Evolutionary conservation across 1,284 basidiomycete species (phyloP).

Genomic region (Ustilago bromivora): DNA sequence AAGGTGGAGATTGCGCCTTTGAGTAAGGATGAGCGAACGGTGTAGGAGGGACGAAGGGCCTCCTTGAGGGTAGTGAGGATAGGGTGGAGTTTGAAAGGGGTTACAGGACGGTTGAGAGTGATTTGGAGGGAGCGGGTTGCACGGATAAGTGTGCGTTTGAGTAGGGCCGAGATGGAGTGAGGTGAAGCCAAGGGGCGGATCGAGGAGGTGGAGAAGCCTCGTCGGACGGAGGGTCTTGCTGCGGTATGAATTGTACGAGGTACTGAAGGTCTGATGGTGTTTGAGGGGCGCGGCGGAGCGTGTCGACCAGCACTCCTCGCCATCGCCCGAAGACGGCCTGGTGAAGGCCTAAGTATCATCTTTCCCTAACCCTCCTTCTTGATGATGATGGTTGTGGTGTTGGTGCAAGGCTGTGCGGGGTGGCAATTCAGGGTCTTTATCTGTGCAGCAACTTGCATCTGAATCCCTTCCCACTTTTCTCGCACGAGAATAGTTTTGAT

Average conservation of each 20-base stretch:
- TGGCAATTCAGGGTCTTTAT: background rate
- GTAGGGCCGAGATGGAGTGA: background rate
- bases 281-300: constrained; percentile 8
- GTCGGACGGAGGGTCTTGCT: background rate
- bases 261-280: constrained; percentile 2
- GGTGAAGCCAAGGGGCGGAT: background rate
- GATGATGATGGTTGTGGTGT: background rate
- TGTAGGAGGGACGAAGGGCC: background rate
- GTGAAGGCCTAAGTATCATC: constrained; percentile 27
- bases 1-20: constrained; percentile 19
- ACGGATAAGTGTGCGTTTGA: background rate
- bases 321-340: constrained; percentile 19
- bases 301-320: constrained; percentile 6
- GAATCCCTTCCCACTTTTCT: background rate
- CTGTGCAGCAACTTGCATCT: background rate
- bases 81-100: background rate
- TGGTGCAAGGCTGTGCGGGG: background rate
- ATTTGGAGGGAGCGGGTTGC: background rate
- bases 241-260: constrained; percentile 1
- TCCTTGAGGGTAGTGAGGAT: background rate
- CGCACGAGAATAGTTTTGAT: constrained; percentile 11
- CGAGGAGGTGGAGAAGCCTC: background rate
- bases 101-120: background rate
- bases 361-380: background rate
- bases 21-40: constrained; percentile 17